Conservation (phyloP, 768 basidiomycete genomes). For the Mrakia hoshinonis region DNA sequence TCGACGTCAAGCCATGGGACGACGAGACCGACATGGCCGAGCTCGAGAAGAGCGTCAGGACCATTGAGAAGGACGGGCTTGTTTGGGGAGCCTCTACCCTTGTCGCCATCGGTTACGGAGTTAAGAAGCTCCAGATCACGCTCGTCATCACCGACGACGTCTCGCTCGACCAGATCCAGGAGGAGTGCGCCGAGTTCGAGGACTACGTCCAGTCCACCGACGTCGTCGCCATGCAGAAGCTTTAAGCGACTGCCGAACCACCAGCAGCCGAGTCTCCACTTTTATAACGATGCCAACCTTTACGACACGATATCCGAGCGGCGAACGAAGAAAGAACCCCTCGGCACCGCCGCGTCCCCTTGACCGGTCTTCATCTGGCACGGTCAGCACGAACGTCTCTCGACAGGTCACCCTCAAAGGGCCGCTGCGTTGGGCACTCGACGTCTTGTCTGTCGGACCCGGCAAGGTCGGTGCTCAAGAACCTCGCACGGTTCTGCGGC, state of each 20-base stretch:
- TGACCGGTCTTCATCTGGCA: too few relatives aligned
- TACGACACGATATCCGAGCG: too few relatives aligned
- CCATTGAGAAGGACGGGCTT: constrained; percentile 79
- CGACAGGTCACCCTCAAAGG: too few relatives aligned
- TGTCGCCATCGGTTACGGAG: constrained; percentile 81
- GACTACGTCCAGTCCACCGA: constrained; percentile 88
- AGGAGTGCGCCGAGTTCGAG: constrained; percentile 67
- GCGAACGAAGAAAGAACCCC: too few relatives aligned
- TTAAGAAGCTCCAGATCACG: constrained; percentile 78
- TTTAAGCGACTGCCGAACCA: constrained; percentile 24
- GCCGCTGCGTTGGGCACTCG: too few relatives aligned
- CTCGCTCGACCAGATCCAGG: constrained; percentile 86
- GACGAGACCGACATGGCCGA: constrained; percentile 74
- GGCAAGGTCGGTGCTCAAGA: too few relatives aligned
- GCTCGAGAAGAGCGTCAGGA: constrained; percentile 73
- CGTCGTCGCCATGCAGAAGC: constrained; percentile 79
- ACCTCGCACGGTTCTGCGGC: too few relatives aligned
- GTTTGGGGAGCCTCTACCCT: constrained; percentile 87
- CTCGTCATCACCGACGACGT: constrained; percentile 62
- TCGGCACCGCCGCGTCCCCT: too few relatives aligned
- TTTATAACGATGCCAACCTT: too few relatives aligned
- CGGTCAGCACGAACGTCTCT: too few relatives aligned
- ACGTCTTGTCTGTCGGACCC: too few relatives aligned
- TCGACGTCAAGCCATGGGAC: constrained; percentile 79
- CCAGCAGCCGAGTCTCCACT: too few relatives aligned